These are phyloP conservation scores for Hymenoscyphus albidus DNA, from an alignment of 2,329 filamentous ascomycete genomes.

Conservation along the genomic window DNA sequence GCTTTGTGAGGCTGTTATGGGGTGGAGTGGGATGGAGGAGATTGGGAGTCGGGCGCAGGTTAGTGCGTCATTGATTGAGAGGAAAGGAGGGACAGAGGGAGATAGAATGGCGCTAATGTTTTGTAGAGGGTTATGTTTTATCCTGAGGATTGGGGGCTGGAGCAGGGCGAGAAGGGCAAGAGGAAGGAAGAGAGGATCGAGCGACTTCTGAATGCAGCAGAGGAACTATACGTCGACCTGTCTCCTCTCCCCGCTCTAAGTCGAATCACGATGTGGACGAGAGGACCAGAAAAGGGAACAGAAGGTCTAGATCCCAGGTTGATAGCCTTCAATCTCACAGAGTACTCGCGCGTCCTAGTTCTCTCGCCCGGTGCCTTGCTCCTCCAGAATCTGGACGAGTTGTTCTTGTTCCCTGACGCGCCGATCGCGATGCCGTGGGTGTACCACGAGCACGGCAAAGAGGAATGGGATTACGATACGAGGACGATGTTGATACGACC, in stretches of 20 bases:
- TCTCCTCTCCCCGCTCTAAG: slow-evolving; percentile 26
- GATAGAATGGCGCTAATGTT: not conserved
- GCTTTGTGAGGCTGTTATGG: slow-evolving; percentile 31
- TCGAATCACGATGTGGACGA: slow-evolving; percentile 23
- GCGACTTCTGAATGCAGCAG: slow-evolving; percentile 25
- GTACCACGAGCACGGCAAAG: slow-evolving; percentile 20
- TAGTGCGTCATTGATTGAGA: slow-evolving; percentile 1
- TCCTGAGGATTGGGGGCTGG: slow-evolving; percentile 27
- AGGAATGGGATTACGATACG: slow-evolving; percentile 26
- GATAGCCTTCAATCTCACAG: slow-evolving; percentile 32
- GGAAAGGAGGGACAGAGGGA: not conserved
- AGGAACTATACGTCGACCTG: slow-evolving; percentile 24
- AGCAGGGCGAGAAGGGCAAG: slow-evolving; percentile 10
- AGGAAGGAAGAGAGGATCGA: slow-evolving; percentile 19
- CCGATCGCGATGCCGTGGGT: slow-evolving; percentile 31
- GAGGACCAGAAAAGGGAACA: not conserved
- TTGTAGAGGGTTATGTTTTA: slow-evolving; percentile 26
- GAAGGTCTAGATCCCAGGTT: slow-evolving; percentile 27
- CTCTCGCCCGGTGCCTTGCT: slow-evolving; percentile 27
- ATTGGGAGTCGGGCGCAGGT: slow-evolving; percentile 30
- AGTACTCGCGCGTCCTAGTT: slow-evolving; percentile 26
- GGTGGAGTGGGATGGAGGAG: slow-evolving; percentile 31
- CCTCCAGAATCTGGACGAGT: slow-evolving; percentile 27
- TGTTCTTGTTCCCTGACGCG: slow-evolving; percentile 29
- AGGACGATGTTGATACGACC: slow-evolving; percentile 29